These are phyloP conservation scores for Quercus glauca DNA, from an alignment of 306 rosid species.

Conservation along the genomic window DNA sequence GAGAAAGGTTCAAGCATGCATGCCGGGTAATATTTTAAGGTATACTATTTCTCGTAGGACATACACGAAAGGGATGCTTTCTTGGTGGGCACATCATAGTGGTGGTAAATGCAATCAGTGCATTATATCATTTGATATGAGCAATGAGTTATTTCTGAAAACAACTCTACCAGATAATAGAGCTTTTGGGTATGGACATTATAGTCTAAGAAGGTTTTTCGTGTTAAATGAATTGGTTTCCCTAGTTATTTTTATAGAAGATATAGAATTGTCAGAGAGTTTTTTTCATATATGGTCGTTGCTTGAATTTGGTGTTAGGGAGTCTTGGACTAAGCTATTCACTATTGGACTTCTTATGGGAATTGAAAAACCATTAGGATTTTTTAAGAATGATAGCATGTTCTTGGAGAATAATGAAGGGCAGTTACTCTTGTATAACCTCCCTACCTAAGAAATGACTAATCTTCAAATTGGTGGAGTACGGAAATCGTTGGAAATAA, in stretches of 20 bases:
- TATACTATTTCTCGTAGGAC: rapidly evolving
- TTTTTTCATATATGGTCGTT: no score
- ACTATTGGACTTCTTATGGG: no score
- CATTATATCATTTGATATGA: background rate
- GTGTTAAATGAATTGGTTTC: background rate
- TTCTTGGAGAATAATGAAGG: background rate
- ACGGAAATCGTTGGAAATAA: background rate
- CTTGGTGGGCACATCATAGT: background rate
- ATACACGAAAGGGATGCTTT: background rate
- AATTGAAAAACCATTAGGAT: background rate
- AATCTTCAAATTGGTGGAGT: background rate
- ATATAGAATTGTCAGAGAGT: no score
- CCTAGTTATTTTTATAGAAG: background rate
- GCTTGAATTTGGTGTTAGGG: no score
- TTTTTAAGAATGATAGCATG: background rate
- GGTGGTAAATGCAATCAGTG: background rate
- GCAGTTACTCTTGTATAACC: background rate
- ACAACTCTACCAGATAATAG: background rate
- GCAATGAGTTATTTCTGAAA: background rate
- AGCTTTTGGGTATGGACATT: background rate
- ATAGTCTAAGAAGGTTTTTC: background rate
- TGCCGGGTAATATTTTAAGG: background rate
- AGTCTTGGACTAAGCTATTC: no score
- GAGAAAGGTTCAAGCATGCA: background rate
- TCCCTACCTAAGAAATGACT: background rate